phyloP scores from a whole-genome alignment of 2,329 filamentous ascomycete species.

The Bipolaris sorokiniana region DNA sequence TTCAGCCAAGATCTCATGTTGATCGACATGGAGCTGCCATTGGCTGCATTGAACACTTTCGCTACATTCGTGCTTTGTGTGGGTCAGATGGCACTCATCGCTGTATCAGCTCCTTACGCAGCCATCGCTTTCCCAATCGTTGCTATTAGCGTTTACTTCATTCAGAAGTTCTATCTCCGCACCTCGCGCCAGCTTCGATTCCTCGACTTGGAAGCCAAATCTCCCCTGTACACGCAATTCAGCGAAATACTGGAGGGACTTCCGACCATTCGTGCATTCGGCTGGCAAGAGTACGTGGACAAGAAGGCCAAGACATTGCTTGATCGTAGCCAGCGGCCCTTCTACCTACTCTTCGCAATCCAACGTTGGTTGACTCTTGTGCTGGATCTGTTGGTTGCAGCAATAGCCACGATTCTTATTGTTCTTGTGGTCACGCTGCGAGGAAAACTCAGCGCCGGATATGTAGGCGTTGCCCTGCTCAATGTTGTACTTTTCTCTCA shows the following conservation, averaged over 20 bases:
- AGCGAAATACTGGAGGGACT: conserved; percentile 58
- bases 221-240: conserved; percentile 60
- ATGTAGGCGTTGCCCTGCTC: conserved; percentile 60
- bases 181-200: conserved; percentile 58
- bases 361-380: conserved; percentile 55
- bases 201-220: conserved; percentile 60
- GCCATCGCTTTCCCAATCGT: conserved; percentile 51
- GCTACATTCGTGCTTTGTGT: conserved; percentile 45
- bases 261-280: conserved; percentile 59
- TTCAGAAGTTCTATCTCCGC: conserved; percentile 56
- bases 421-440: conserved; percentile 40
- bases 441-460: conserved; percentile 55
- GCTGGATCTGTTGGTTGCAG: conserved; percentile 51
- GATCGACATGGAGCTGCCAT: conserved; percentile 54
- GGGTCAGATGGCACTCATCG: conserved; percentile 48
- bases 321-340: conserved; percentile 52
- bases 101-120: conserved; percentile 48
- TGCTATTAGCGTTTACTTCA: conserved; percentile 46
- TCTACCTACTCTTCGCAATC: conserved; percentile 54
- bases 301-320: conserved; percentile 49
- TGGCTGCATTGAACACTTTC: conserved; percentile 43
- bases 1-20: conserved; percentile 58
- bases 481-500: conserved; percentile 62
- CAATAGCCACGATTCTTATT: conserved; percentile 48
- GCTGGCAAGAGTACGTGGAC: conserved; percentile 53